phyloP scores from a whole-genome alignment of 2,329 filamentous ascomycete species.

The Lachnellula suecica region DNA sequence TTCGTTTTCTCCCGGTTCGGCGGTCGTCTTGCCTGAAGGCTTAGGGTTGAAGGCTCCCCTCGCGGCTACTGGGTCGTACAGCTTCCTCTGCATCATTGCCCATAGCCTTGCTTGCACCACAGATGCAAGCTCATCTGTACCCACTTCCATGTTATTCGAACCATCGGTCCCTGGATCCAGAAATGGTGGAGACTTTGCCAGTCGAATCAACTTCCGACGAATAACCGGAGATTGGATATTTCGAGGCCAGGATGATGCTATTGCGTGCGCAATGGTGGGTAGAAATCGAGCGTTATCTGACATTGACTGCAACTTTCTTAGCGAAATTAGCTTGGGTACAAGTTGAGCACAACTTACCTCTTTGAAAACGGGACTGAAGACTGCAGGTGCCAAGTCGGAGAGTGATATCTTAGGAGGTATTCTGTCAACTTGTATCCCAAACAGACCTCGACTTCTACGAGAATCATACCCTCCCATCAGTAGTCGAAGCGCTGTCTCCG shows the following conservation, averaged over 20 bases:
- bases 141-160: background rate
- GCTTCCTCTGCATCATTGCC: slow-evolving; percentile 26
- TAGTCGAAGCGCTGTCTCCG: slow-evolving; percentile 11
- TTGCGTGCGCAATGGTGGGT: slow-evolving; percentile 13
- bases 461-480: slow-evolving; percentile 11
- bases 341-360: slow-evolving; percentile 15
- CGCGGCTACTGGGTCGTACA: slow-evolving; percentile 16
- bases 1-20: background rate
- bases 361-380: slow-evolving; percentile 30
- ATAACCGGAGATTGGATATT: slow-evolving; percentile 23
- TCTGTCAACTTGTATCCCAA: slow-evolving; percentile 14
- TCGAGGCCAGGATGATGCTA: slow-evolving; percentile 13
- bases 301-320: slow-evolving; percentile 18
- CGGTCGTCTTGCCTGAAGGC: background rate
- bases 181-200: slow-evolving; percentile 4
- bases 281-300: slow-evolving; percentile 19
- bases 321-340: background rate
- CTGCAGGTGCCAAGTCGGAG: slow-evolving; percentile 19
- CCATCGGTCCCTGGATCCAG: background rate
- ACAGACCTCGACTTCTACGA: background rate
- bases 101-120: slow-evolving; percentile 23
- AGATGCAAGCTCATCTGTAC: slow-evolving; percentile 6
- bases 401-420: slow-evolving; percentile 10
- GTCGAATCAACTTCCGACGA: slow-evolving; percentile 15
- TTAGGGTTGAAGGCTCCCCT: slow-evolving; percentile 5